Conservation (phyloP, 2,329 filamentous ascomycete species). For the Metarhizium anisopliae region DNA sequence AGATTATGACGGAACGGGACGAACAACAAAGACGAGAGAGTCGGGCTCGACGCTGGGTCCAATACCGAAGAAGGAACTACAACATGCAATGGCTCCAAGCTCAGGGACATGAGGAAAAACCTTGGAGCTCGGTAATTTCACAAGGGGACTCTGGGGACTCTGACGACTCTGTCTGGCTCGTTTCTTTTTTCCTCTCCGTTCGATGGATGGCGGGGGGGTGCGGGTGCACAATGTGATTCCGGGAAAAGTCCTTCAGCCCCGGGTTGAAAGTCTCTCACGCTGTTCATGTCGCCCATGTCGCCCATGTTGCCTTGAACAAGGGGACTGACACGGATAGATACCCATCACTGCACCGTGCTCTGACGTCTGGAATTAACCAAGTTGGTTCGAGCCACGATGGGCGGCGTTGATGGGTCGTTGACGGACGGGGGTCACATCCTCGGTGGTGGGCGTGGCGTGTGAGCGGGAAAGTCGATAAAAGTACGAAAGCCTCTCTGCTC, state of each 20-base stretch:
- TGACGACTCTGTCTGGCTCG: background rate
- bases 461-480: background rate
- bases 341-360: background rate
- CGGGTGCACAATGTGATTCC: slow-evolving; percentile 2
- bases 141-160: background rate
- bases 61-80: background rate
- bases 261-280: background rate
- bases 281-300: background rate
- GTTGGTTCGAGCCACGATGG: slow-evolving; percentile 6
- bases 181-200: slow-evolving; percentile 9
- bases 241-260: background rate
- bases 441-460: background rate
- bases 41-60: background rate
- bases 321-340: background rate
- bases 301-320: background rate
- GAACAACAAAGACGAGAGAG: background rate
- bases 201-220: slow-evolving; percentile 6
- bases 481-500: background rate
- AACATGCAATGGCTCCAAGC: background rate
- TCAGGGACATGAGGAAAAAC: slow-evolving; percentile 1
- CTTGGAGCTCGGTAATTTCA: background rate
- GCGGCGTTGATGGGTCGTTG: background rate
- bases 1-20: slow-evolving; percentile 1
- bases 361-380: background rate
- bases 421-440: background rate